phyloP scores from a whole-genome alignment of 345 rosid species.

The Raphanus raphanistrum region DNA sequence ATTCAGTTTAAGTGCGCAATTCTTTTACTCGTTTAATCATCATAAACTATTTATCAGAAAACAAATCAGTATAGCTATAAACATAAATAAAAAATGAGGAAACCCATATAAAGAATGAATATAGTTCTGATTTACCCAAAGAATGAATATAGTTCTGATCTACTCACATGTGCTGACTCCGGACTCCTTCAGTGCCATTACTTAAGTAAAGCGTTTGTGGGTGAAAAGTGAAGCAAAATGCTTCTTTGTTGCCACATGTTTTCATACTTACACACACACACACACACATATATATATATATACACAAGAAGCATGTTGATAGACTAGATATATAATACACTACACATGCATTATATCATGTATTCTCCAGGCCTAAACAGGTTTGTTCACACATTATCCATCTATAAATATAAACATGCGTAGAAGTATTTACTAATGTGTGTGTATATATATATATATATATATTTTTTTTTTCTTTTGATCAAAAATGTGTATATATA shows the following conservation, averaged over 20 bases:
- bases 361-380: conserved; percentile 3
- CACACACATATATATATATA: not conserved
- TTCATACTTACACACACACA: conserved; percentile 1
- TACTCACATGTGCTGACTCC: not conserved
- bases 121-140: not conserved
- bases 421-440: not conserved
- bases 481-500: no score
- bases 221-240: conserved; percentile 23
- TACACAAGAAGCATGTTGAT: conserved; percentile 4
- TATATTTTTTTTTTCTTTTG: no score
- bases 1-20: not conserved
- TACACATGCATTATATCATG: conserved; percentile 2
- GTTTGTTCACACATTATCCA: not conserved
- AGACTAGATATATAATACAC: not conserved
- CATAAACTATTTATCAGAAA: not conserved
- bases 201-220: conserved; percentile 12
- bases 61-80: not conserved
- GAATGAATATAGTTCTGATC: not conserved
- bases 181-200: conserved; percentile 21
- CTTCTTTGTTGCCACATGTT: conserved; percentile 10
- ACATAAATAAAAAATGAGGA: not conserved
- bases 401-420: not conserved
- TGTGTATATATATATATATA: not conserved
- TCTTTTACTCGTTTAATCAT: not conserved
- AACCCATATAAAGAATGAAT: conserved; percentile 11